phyloP scores from a whole-genome alignment of 805 yeast genomes.

The Candida lessepsii region DNA sequence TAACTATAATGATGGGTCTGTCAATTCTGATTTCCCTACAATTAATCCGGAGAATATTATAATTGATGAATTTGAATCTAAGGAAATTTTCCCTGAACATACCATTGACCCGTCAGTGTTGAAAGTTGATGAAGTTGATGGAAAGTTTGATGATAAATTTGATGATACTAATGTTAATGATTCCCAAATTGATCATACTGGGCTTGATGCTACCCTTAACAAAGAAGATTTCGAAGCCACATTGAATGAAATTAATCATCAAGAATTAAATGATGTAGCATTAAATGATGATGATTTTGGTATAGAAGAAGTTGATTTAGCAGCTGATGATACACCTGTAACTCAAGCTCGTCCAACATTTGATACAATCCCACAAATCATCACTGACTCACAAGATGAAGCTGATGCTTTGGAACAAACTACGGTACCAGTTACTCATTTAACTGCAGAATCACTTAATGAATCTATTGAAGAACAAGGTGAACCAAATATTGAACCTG shows the following conservation, averaged over 20 bases:
- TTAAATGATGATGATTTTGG: constrained; percentile 23
- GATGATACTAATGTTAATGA: constrained; percentile 6
- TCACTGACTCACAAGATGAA: constrained; percentile 8
- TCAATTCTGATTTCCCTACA: constrained; percentile 8
- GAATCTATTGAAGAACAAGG: background rate
- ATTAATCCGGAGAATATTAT: constrained; percentile 11
- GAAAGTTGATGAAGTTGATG: constrained; percentile 27
- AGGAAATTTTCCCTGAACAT: constrained; percentile 13
- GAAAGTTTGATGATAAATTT: constrained; percentile 7
- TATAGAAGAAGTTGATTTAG: constrained; percentile 21
- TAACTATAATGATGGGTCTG: constrained; percentile 6
- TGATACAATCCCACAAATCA: constrained; percentile 29
- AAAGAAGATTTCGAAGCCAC: too few species aligned
- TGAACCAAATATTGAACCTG: background rate
- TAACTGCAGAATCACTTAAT: background rate
- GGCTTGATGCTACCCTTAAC: constrained; percentile 4
- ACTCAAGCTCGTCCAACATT: constrained; percentile 31
- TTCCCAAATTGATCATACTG: constrained; percentile 2
- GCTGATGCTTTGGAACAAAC: background rate
- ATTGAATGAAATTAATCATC: too few species aligned
- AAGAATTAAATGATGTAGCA: background rate
- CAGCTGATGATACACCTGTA: constrained; percentile 21
- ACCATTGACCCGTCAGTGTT: constrained; percentile 23
- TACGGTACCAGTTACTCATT: constrained; percentile 3
- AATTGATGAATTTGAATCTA: constrained; percentile 16